A percentile compares a stretch with the other conserved stretches of the same genome.
These are phyloP conservation scores for Populus ilicifolia DNA, from an alignment of 345 rosid genomes.

Conservation along the genomic window DNA sequence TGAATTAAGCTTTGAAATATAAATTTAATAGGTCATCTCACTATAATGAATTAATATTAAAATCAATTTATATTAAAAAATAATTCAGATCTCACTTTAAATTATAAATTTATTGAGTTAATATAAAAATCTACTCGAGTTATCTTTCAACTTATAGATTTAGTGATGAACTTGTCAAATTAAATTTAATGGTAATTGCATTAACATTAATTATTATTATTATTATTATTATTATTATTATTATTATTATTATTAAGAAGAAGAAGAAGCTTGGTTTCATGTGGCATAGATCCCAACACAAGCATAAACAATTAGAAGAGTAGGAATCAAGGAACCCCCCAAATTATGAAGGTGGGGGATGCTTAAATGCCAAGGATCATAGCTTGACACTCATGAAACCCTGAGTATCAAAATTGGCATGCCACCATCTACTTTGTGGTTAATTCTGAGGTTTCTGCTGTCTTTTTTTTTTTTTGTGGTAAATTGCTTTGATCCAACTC, in stretches of 20 bases:
- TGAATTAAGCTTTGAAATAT: rapidly evolving
- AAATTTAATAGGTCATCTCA: too few relatives aligned
- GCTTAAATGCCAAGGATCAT: not conserved
- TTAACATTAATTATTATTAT: too few relatives aligned
- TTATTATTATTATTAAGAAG: too few relatives aligned
- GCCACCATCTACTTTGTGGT: conserved; percentile 71
- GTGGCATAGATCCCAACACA: not conserved
- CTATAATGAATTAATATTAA: too few relatives aligned
- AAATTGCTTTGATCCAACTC: not conserved
- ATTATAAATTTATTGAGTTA: rapidly evolving
- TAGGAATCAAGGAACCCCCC: not conserved
- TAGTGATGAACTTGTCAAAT: rapidly evolving
- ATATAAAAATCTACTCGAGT: rapidly evolving
- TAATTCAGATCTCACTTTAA: too few relatives aligned
- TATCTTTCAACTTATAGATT: too few relatives aligned
- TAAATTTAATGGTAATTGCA: too few relatives aligned
- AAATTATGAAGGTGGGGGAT: not conserved
- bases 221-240: too few relatives aligned
- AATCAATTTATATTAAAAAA: rapidly evolving
- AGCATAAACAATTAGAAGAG: not conserved
- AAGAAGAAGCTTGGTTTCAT: not conserved
- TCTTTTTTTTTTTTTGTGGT: not conserved
- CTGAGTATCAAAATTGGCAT: conserved; percentile 46
- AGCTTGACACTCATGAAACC: not conserved
- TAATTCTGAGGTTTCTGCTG: conserved; percentile 74